Evolutionary conservation across 2,329 filamentous ascomycete genomes (phyloP).

Genomic region (Ophiocordyceps sinensis): DNA sequence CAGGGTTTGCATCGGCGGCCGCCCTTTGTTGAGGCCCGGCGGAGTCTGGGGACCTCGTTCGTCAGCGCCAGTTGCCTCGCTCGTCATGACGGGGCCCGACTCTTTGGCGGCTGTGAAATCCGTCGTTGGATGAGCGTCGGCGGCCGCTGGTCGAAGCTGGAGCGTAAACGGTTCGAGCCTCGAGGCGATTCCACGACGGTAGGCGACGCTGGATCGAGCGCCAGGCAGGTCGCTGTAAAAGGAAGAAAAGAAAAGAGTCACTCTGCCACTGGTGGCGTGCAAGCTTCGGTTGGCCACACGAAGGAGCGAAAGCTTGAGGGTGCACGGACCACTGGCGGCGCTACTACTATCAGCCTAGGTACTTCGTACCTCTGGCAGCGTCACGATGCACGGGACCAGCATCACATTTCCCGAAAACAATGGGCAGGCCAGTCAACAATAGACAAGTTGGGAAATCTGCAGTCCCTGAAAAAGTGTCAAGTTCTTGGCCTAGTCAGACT

Average conservation of each 20-base stretch:
- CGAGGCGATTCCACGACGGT: no score
- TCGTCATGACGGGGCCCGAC: neutral
- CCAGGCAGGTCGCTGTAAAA: neutral
- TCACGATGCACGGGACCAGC: no score
- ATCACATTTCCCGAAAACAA: neutral
- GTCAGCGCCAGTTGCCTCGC: neutral
- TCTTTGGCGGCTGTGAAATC: neutral
- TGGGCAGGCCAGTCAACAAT: neutral
- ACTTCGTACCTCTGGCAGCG: no score
- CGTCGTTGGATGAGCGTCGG: neutral
- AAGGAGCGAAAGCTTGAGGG: neutral
- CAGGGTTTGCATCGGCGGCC: neutral
- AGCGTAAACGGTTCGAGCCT: neutral
- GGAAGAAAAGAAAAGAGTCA: no score
- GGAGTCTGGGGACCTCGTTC: neutral
- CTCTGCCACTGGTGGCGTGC: neutral
- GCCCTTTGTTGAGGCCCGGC: neutral
- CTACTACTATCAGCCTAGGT: no score
- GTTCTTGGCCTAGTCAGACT: neutral
- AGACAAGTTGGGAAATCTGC: no score
- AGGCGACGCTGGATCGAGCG: no score
- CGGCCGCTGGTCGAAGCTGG: neutral
- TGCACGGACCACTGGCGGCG: conserved; percentile 1
- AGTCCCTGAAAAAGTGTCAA: no score
- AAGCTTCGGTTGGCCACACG: neutral